Percentiles rank a stretch among this genome's conserved stretches.
Conservation (phyloP, 176 grass and related monocot genomes). For the Rhynchospora pubera region DNA sequence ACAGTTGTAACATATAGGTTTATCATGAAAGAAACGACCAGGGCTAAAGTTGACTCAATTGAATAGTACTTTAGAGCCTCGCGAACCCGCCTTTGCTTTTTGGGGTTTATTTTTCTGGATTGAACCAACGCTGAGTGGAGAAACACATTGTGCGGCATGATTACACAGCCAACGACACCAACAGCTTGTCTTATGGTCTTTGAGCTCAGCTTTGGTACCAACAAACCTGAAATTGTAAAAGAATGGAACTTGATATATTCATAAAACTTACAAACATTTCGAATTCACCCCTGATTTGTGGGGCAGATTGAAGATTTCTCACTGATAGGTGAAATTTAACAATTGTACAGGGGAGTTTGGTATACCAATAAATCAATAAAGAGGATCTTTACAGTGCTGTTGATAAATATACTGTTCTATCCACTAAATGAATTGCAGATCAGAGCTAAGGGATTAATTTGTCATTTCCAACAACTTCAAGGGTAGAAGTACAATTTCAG, state of each 20-base stretch:
- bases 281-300: not conserved
- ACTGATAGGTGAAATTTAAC: not conserved
- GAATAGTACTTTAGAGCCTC: slow-evolving; percentile 97
- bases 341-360: not conserved
- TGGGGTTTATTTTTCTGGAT: slow-evolving; percentile 82
- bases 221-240: slow-evolving; percentile 43
- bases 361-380: not conserved
- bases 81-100: slow-evolving; percentile 69
- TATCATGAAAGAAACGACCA: slow-evolving; percentile 82
- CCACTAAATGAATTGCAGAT: not conserved
- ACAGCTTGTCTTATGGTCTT: slow-evolving; percentile 93
- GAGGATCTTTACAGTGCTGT: not conserved
- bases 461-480: not conserved
- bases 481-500: not conserved
- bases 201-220: slow-evolving; percentile 88
- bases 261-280: not conserved
- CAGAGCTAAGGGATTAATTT: not conserved
- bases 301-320: not conserved
- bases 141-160: slow-evolving; percentile 98
- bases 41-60: slow-evolving; percentile 81
- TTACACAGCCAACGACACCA: slow-evolving; percentile 96
- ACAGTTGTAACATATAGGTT: slow-evolving; percentile 92
- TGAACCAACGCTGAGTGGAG: slow-evolving; percentile 97
- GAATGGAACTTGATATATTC: slow-evolving; percentile 20
- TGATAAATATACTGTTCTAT: not conserved